These are phyloP conservation scores for Diversispora epigaea DNA, from an alignment of 192 early-diverging fungal species.

Conservation along the genomic window DNA sequence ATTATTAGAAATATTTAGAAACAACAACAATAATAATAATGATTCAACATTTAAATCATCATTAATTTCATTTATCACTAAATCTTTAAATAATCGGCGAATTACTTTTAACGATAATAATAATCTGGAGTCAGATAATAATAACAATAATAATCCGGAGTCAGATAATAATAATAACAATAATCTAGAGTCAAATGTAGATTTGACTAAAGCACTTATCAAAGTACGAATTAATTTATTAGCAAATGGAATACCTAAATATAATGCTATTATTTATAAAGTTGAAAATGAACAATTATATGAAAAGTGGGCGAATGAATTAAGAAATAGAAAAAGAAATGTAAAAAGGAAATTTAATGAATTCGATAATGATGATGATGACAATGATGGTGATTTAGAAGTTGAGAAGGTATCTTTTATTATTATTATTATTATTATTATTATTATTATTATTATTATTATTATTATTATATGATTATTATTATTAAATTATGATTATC, in stretches of 20 bases:
- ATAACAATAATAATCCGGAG: too few relatives aligned
- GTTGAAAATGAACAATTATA: slow-evolving; percentile 44
- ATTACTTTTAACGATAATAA: too few relatives aligned
- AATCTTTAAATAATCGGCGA: too few relatives aligned
- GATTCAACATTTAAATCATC: too few relatives aligned
- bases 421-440: too few relatives aligned
- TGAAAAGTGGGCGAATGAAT: slow-evolving; percentile 40
- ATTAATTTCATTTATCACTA: too few relatives aligned
- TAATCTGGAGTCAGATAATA: too few relatives aligned
- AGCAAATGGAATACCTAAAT: slow-evolving; percentile 47
- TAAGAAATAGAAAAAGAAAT: slow-evolving; percentile 35
- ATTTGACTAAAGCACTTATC: slow-evolving; percentile 42
- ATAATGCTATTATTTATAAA: slow-evolving; percentile 58
- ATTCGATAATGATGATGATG: slow-evolving; percentile 35
- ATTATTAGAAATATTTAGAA: slow-evolving; percentile 18
- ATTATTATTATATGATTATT: not conserved
- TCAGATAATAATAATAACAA: too few relatives aligned
- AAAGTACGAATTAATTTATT: slow-evolving; percentile 55
- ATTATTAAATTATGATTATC: not conserved
- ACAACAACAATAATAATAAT: not conserved
- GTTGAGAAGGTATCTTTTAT: slow-evolving; percentile 10
- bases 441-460: too few relatives aligned
- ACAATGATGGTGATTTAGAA: slow-evolving; percentile 33
- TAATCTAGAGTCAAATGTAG: not conserved
- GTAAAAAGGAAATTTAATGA: slow-evolving; percentile 37